Conservation (phyloP, 768 basidiomycete species). For the Agaricus blazei region DNA sequence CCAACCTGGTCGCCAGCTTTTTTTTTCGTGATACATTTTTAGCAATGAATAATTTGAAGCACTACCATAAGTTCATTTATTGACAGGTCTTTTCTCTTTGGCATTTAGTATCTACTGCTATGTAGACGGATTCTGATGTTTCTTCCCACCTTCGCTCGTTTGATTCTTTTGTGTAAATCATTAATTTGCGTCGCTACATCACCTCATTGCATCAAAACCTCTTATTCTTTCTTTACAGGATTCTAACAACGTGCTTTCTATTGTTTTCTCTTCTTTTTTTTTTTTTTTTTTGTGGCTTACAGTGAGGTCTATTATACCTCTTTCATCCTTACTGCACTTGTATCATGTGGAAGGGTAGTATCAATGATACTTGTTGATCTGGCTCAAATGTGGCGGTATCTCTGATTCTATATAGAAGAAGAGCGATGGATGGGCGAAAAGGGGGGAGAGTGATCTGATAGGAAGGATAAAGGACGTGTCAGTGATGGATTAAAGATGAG, state of each 20-base stretch:
- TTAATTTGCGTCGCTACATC: slow-evolving; percentile 10
- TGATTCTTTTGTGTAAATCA: slow-evolving; percentile 10
- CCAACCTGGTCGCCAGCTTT: no score
- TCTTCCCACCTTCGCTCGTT: slow-evolving; percentile 1
- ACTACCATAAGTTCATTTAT: slow-evolving; percentile 8
- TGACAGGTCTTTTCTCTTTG: slow-evolving; percentile 5
- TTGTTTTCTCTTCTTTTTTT: slow-evolving; percentile 3
- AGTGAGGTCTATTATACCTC: slow-evolving; percentile 1
- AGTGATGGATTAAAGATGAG: slow-evolving; percentile 9
- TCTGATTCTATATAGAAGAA: slow-evolving; percentile 6
- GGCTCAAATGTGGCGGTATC: not conserved
- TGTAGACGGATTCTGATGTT: slow-evolving; percentile 9
- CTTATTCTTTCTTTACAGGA: not conserved
- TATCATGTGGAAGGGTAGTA: slow-evolving; percentile 8
- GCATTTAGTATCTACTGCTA: slow-evolving; percentile 9
- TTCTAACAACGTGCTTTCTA: slow-evolving; percentile 1
- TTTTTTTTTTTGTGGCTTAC: not conserved
- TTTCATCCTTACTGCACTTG: slow-evolving; percentile 5
- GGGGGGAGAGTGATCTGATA: slow-evolving; percentile 10
- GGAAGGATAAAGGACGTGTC: slow-evolving; percentile 14
- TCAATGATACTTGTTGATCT: slow-evolving; percentile 5
- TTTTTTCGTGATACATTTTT: no score
- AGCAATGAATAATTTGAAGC: not conserved
- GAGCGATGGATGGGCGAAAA: slow-evolving; percentile 3
- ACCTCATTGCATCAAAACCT: slow-evolving; percentile 9